phyloP scores from a whole-genome alignment of 2,329 filamentous ascomycete species.

The Colletotrichum sp. region DNA sequence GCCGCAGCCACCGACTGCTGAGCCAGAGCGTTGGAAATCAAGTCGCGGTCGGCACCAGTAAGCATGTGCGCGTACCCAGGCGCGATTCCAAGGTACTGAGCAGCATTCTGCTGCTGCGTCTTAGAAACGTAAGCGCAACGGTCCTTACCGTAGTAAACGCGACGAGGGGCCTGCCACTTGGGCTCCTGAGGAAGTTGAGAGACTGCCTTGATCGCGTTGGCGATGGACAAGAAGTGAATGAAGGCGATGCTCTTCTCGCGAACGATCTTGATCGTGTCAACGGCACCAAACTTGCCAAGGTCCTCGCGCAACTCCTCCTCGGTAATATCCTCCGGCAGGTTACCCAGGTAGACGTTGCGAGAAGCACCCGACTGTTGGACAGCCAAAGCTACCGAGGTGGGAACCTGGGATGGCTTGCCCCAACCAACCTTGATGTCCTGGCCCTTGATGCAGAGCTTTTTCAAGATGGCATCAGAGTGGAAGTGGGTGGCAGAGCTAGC shows the following conservation, averaged over 20 bases:
- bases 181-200: constrained; percentile 93
- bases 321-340: constrained; percentile 84
- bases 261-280: constrained; percentile 97
- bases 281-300: constrained; percentile 92
- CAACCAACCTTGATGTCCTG: constrained; percentile 99
- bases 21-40: constrained; percentile 94
- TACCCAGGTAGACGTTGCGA: constrained; percentile 95
- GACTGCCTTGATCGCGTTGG: constrained; percentile 98
- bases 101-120: constrained; percentile 98
- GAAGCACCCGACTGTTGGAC: constrained; percentile 98
- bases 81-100: constrained; percentile 96
- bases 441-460: constrained; percentile 97
- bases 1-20: constrained; percentile 98
- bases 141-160: constrained; percentile 99
- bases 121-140: constrained; percentile 98
- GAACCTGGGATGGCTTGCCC: constrained; percentile 98
- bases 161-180: constrained; percentile 94
- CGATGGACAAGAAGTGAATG: constrained; percentile 95
- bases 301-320: constrained; percentile 96
- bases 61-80: constrained; percentile 96
- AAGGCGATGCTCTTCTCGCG: constrained; percentile 98
- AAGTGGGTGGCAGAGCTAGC: constrained; percentile 98
- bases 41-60: constrained; percentile 92
- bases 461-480: constrained; percentile 99
- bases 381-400: constrained; percentile 94